A percentile compares a stretch with the other conserved stretches of the same genome.
Evolutionary conservation across 495 filamentous ascomycete species (phyloP).

Genomic region (Evernia prunastri): DNA sequence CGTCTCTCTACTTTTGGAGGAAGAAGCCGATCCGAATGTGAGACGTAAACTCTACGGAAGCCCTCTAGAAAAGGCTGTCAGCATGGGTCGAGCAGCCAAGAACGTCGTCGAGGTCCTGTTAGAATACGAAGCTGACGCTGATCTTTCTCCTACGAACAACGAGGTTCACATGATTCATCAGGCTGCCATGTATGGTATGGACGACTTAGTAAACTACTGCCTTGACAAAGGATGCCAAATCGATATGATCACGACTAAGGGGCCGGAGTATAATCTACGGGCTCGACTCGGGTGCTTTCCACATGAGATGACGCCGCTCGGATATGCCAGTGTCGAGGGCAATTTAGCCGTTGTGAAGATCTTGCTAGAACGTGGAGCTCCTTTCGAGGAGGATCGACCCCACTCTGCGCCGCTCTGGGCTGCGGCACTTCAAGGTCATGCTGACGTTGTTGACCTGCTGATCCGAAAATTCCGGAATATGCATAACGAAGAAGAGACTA

Average conservation of each 20-base stretch:
- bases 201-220: constrained; percentile 14
- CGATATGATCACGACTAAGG: constrained; percentile 17
- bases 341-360: constrained; percentile 12
- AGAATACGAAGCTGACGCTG: constrained; percentile 13
- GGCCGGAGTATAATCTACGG: constrained; percentile 11
- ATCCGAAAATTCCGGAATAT: constrained; percentile 11
- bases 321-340: constrained; percentile 16
- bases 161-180: constrained; percentile 17
- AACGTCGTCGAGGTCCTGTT: constrained; percentile 18
- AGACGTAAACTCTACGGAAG: constrained; percentile 1
- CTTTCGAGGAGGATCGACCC: constrained; percentile 10
- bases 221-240: constrained; percentile 16
- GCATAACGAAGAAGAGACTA: constrained; percentile 6
- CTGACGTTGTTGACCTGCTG: constrained; percentile 16
- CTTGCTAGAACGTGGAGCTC: constrained; percentile 14
- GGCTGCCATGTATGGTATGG: constrained; percentile 16
- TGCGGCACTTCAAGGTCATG: constrained; percentile 21
- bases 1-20: constrained; percentile 21
- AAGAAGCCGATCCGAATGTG: constrained; percentile 19
- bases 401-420: constrained; percentile 15
- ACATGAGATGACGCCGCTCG: constrained; percentile 17
- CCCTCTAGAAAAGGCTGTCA: constrained; percentile 16
- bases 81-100: constrained; percentile 9
- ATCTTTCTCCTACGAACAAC: constrained; percentile 8
- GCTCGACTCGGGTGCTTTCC: constrained; percentile 7